Conservation (phyloP, 2,329 filamentous ascomycete genomes). For the Botrytis squamosa region DNA sequence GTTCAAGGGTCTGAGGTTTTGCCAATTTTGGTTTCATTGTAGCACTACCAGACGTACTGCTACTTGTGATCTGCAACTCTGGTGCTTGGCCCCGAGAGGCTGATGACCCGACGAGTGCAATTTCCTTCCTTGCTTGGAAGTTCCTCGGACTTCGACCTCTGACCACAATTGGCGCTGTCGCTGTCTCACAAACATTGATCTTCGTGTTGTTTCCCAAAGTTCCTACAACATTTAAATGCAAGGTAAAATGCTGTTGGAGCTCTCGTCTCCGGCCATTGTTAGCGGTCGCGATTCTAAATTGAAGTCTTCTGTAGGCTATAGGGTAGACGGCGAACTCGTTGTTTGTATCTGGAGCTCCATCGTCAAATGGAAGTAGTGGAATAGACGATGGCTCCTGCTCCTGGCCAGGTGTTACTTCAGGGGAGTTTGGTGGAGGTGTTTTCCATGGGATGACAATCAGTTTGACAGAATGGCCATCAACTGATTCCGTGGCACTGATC, state of each 20-base stretch:
- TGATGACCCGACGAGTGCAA: conserved; percentile 59
- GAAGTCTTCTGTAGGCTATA: conserved; percentile 88
- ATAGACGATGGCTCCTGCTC: conserved; percentile 88
- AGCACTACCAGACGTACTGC: conserved; percentile 28
- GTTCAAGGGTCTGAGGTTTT: conserved; percentile 34
- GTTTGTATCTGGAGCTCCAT: conserved; percentile 39
- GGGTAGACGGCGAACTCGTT: conserved; percentile 85
- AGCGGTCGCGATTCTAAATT: conserved; percentile 91
- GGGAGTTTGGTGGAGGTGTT: conserved; percentile 78
- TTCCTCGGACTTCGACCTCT: conserved; percentile 90
- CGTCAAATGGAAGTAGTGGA: conserved; percentile 66
- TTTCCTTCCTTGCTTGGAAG: conserved; percentile 91
- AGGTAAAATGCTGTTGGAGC: conserved; percentile 91
- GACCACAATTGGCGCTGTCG: conserved; percentile 89
- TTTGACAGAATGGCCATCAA: conserved; percentile 87
- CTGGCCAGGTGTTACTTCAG: conserved; percentile 59
- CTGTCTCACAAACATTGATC: conserved; percentile 76
- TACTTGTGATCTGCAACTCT: conserved; percentile 36
- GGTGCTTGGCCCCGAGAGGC: conserved; percentile 39
- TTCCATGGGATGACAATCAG: conserved; percentile 98
- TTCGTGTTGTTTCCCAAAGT: conserved; percentile 82
- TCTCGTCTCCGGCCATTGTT: conserved; percentile 96
- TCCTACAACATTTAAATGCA: conserved; percentile 81
- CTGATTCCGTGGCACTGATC: conserved; percentile 90
- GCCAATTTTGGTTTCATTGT: conserved; percentile 29